These are phyloP conservation scores for Plasmodium ovale DNA, from an alignment of 169 alveolate genomes.

Conservation along the genomic window DNA sequence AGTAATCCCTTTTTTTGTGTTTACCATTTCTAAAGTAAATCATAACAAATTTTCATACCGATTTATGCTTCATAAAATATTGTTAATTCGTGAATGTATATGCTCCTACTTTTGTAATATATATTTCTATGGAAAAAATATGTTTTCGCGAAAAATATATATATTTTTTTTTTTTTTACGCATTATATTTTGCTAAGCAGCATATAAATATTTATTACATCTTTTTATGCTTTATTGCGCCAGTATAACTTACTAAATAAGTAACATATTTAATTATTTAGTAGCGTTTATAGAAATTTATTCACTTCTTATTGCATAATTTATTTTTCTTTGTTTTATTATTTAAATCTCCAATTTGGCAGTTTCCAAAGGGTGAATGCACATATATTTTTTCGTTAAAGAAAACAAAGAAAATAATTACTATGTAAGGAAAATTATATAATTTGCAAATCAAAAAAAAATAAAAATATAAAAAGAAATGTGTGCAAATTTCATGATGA, in stretches of 20 bases:
- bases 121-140: constrained; percentile 18
- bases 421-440: constrained; percentile 18
- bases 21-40: constrained; percentile 41
- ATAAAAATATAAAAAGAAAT: constrained; percentile 29
- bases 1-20: constrained; percentile 18
- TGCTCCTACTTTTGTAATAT: constrained; percentile 17
- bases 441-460: constrained; percentile 9
- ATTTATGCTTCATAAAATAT: constrained; percentile 15
- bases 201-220: neutral
- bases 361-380: neutral
- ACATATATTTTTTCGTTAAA: constrained; percentile 20
- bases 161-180: constrained; percentile 14
- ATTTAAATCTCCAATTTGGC: constrained; percentile 14
- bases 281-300: constrained; percentile 3
- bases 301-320: neutral
- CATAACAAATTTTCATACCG: constrained; percentile 2
- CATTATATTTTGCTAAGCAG: constrained; percentile 8
- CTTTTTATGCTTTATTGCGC: no score
- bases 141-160: constrained; percentile 1
- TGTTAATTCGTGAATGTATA: constrained; percentile 15
- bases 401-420: constrained; percentile 38
- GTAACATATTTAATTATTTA: constrained; percentile 2
- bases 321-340: constrained; percentile 19
- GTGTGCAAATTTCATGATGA: constrained; percentile 47
- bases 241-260: no score